Evolutionary conservation across 306 rosid species (phyloP).

Genomic region (Dicorynia guianensis): DNA sequence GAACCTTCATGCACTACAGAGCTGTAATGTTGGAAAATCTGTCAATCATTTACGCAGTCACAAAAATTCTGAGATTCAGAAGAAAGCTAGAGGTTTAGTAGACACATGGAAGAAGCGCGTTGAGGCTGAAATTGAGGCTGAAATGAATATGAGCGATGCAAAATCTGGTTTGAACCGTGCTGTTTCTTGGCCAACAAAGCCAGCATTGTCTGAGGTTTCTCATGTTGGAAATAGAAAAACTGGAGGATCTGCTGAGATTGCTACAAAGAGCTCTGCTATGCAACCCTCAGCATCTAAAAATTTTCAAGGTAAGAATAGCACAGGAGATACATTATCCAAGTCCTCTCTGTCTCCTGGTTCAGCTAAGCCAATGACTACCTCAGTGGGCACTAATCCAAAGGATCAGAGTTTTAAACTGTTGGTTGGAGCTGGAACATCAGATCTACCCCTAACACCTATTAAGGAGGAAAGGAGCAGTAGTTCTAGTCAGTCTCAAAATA

Average conservation of each 20-base stretch:
- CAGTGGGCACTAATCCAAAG: conserved; percentile 56
- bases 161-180: conserved; percentile 64
- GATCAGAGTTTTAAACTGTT: conserved; percentile 58
- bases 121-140: conserved; percentile 87
- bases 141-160: conserved; percentile 79
- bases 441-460: conserved; percentile 62
- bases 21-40: conserved; percentile 88
- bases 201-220: conserved; percentile 63
- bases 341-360: conserved; percentile 71
- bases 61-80: conserved; percentile 87
- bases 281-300: conserved; percentile 61
- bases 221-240: conserved; percentile 66
- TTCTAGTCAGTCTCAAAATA: conserved; percentile 92
- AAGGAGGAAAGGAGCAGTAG: conserved; percentile 90
- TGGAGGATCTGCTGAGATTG: conserved; percentile 67
- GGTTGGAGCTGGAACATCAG: conserved; percentile 59
- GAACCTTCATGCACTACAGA: conserved; percentile 80
- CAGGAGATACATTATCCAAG: conserved; percentile 61
- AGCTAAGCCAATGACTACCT: conserved; percentile 50
- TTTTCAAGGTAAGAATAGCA: conserved; percentile 60
- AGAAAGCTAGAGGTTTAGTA: conserved; percentile 82
- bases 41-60: conserved; percentile 82
- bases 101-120: conserved; percentile 97
- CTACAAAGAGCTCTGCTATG: conserved; percentile 55
- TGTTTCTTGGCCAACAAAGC: conserved; percentile 70